phyloP scores from a whole-genome alignment of 257 asterid species.

The Penstemon davidsonii region DNA sequence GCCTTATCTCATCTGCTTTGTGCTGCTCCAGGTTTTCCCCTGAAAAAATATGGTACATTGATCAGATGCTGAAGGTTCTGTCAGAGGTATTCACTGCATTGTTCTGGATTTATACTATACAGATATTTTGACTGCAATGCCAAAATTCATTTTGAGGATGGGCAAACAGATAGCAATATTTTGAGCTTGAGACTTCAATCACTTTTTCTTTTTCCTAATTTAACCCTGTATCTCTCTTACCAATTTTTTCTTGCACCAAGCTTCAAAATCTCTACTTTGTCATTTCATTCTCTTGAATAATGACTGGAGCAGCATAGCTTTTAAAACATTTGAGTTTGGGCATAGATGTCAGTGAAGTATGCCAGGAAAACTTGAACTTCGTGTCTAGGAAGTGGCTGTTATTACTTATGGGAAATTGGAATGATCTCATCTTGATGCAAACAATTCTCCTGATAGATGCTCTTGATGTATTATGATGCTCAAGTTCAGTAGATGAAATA shows the following conservation, averaged over 20 bases:
- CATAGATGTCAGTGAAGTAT: slow-evolving; percentile 19
- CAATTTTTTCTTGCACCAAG: not conserved
- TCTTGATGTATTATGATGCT: slow-evolving; percentile 3
- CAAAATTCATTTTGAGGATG: slow-evolving; percentile 21
- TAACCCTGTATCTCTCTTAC: not conserved
- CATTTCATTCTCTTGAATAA: not conserved
- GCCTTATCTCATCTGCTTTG: slow-evolving; percentile 33
- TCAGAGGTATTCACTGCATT: slow-evolving; percentile 59
- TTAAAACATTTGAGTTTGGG: slow-evolving; percentile 1
- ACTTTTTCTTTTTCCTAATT: no score
- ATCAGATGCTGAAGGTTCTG: slow-evolving; percentile 95
- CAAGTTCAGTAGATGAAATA: not conserved
- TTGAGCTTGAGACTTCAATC: slow-evolving; percentile 22
- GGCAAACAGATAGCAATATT: slow-evolving; percentile 18
- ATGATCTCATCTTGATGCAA: slow-evolving; percentile 13
- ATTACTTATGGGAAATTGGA: not conserved
- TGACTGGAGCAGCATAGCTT: slow-evolving; percentile 20
- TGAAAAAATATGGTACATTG: slow-evolving; percentile 90
- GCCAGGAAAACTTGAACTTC: slow-evolving; percentile 22
- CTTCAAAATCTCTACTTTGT: not conserved
- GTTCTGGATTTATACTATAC: slow-evolving; percentile 12
- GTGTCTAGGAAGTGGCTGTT: slow-evolving; percentile 11
- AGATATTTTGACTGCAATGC: slow-evolving; percentile 3
- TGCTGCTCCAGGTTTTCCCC: slow-evolving; percentile 81
- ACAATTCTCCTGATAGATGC: slow-evolving; percentile 8